These are phyloP conservation scores for Acacia confusa DNA, from an alignment of 306 rosid genomes.

Conservation along the genomic window DNA sequence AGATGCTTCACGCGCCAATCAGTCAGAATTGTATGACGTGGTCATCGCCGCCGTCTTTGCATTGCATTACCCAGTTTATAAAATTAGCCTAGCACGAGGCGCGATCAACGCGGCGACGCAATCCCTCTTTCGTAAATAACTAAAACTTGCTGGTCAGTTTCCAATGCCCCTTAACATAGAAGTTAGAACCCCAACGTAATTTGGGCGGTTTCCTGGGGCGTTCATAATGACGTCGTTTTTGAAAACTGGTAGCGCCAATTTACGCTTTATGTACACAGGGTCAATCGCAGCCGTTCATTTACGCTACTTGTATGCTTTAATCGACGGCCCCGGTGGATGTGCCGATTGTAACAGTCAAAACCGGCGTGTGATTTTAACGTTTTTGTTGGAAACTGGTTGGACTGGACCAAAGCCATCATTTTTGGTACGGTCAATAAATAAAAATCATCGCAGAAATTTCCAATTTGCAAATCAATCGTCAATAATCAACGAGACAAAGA, in stretches of 20 bases:
- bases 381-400: constrained; percentile 30
- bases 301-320: not conserved
- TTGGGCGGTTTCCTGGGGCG: constrained; percentile 35
- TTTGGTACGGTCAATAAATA: constrained; percentile 31
- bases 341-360: constrained; percentile 42
- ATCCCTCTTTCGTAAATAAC: constrained; percentile 37
- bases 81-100: constrained; percentile 35
- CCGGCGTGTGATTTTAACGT: constrained; percentile 50
- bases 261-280: not conserved
- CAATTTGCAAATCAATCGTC: constrained; percentile 35
- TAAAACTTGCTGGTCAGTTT: not conserved
- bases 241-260: constrained; percentile 48
- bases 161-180: not conserved
- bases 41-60: constrained; percentile 8
- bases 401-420: constrained; percentile 25
- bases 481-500: constrained; percentile 12
- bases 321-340: constrained; percentile 3
- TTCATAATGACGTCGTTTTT: constrained; percentile 33
- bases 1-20: constrained; percentile 29
- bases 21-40: constrained; percentile 8
- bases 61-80: not conserved
- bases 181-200: not conserved
- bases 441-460: constrained; percentile 34
- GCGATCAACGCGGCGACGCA: constrained; percentile 53
- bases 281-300: constrained; percentile 27